Evolutionary conservation across 1,284 basidiomycete genomes (phyloP).

Genomic region (Trichosporon ovoides): DNA sequence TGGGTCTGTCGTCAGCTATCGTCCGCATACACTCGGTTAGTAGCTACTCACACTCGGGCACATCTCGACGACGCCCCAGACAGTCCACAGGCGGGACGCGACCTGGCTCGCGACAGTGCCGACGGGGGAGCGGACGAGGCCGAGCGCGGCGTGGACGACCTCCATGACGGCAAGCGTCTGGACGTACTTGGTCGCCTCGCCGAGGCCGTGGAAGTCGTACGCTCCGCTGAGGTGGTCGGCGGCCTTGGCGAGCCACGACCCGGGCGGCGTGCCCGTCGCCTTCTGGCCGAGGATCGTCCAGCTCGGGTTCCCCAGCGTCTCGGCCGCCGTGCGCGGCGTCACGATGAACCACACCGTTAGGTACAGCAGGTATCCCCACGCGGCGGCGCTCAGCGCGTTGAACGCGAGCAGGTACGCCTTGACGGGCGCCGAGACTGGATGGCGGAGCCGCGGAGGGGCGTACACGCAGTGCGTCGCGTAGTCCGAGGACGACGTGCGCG

Average conservation of each 20-base stretch:
- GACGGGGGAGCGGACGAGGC: slow-evolving; percentile 80
- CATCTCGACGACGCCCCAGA: slow-evolving; percentile 74
- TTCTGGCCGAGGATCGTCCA: slow-evolving; percentile 9
- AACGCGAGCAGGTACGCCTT: slow-evolving; percentile 66
- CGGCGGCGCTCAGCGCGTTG: slow-evolving; percentile 66
- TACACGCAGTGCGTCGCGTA: background rate
- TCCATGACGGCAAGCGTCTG: slow-evolving; percentile 79
- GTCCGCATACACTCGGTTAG: background rate
- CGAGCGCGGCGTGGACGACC: slow-evolving; percentile 71
- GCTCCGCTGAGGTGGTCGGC: slow-evolving; percentile 54
- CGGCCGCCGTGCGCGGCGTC: slow-evolving; percentile 23
- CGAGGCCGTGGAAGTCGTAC: slow-evolving; percentile 53
- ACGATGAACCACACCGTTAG: slow-evolving; percentile 45
- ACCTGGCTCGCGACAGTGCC: slow-evolving; percentile 81
- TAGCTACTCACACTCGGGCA: slow-evolving; percentile 51
- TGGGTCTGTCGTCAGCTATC: slow-evolving; percentile 54
- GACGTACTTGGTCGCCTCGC: slow-evolving; percentile 62
- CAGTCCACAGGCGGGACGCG: slow-evolving; percentile 72
- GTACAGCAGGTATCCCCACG: slow-evolving; percentile 68
- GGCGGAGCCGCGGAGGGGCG: background rate
- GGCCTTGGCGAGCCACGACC: slow-evolving; percentile 41
- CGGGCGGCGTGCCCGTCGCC: slow-evolving; percentile 5
- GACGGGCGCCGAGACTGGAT: slow-evolving; percentile 28
- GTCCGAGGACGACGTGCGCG: background rate
- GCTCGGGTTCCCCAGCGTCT: slow-evolving; percentile 1